phyloP scores from a whole-genome alignment of 2,329 filamentous ascomycete genomes.

The Diaporthe batatas region DNA sequence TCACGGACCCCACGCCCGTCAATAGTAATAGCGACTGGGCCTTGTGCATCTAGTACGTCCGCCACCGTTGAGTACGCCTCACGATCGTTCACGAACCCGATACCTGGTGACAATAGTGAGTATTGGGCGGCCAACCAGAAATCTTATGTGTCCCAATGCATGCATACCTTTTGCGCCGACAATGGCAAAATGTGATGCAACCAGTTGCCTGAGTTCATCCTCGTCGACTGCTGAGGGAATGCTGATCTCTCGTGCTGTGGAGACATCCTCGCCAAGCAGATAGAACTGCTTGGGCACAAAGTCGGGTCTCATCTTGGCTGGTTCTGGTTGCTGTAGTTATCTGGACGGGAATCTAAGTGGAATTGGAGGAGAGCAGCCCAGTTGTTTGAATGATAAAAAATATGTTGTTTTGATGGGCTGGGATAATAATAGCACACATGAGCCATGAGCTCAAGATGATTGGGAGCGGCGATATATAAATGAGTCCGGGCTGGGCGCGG shows the following conservation, averaged over 20 bases:
- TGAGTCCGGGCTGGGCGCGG: conserved; percentile 8
- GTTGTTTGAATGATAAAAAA: neutral
- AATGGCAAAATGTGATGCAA: conserved; percentile 59
- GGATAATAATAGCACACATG: conserved; percentile 10
- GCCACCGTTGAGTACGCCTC: conserved; percentile 50
- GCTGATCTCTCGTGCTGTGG: conserved; percentile 54
- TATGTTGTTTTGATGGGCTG: neutral
- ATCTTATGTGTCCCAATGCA: neutral
- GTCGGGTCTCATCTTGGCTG: conserved; percentile 48
- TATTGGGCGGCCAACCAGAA: too few species aligned
- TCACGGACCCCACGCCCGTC: conserved; percentile 63
- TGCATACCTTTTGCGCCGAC: conserved; percentile 56
- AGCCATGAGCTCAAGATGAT: conserved; percentile 15
- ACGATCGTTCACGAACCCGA: conserved; percentile 53
- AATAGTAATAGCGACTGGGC: conserved; percentile 58
- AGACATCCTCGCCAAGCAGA: conserved; percentile 57
- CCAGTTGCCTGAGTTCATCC: conserved; percentile 55
- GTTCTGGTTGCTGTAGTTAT: conserved; percentile 7
- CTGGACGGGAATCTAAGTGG: neutral
- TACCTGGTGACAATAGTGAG: conserved; percentile 47
- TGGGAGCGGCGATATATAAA: conserved; percentile 35
- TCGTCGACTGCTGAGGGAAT: conserved; percentile 52
- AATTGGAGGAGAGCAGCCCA: neutral
- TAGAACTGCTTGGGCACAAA: conserved; percentile 54
- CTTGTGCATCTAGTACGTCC: conserved; percentile 52